These are phyloP conservation scores for Solanum virginianum DNA, from an alignment of 257 asterid genomes.

Conservation along the genomic window DNA sequence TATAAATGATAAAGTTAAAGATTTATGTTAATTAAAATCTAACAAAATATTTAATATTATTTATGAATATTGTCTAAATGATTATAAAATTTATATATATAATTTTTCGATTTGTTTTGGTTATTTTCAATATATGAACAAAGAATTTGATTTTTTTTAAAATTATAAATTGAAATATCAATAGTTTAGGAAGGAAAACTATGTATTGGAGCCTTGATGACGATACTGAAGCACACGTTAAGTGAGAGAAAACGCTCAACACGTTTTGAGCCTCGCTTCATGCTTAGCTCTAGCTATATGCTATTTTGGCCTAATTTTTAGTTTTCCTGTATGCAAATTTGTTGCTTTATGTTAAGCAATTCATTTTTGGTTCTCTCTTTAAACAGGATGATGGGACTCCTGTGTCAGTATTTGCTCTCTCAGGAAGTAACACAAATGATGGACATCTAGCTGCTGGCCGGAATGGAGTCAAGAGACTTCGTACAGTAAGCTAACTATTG, in stretches of 20 bases:
- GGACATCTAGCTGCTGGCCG: slow-evolving; percentile 97
- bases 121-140: too few species aligned
- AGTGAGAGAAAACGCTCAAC: not conserved
- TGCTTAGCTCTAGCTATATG: not conserved
- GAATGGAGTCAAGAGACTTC: slow-evolving; percentile 95
- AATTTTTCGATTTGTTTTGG: too few species aligned
- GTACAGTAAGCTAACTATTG: slow-evolving; percentile 55
- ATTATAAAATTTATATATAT: too few species aligned
- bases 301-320: not conserved
- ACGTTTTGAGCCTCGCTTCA: not conserved
- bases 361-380: not conserved
- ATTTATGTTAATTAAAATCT: too few species aligned
- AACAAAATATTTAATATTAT: too few species aligned
- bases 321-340: not conserved
- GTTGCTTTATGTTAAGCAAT: not conserved
- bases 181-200: not conserved
- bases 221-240: not conserved
- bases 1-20: too few species aligned
- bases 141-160: too few species aligned
- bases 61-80: too few species aligned
- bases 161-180: not conserved
- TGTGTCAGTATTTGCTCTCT: slow-evolving; percentile 87
- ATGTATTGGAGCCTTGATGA: not conserved
- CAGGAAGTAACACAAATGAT: slow-evolving; percentile 76
- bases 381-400: slow-evolving; percentile 91